Conservation (phyloP, 768 basidiomycete genomes). For the Trametes coccinea region DNA sequence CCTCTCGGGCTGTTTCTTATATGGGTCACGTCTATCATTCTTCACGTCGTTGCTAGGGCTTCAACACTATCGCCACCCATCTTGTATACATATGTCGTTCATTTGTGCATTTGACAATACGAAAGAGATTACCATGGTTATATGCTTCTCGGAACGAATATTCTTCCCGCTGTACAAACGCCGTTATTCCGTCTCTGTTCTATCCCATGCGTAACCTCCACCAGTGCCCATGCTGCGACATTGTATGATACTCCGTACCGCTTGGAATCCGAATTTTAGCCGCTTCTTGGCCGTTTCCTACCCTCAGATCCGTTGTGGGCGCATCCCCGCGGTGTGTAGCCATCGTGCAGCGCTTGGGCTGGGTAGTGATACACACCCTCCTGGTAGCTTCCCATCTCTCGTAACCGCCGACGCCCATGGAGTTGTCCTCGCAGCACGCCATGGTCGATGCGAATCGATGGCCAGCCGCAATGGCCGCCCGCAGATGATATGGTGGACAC, state of each 20-base stretch:
- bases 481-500: background rate
- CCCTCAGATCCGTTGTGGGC: background rate
- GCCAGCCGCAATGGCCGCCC: conserved; percentile 3
- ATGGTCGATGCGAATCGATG: conserved; percentile 3
- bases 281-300: background rate
- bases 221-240: conserved; percentile 1
- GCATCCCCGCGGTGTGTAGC: background rate
- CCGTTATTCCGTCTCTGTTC: conserved; percentile 1
- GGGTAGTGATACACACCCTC: background rate
- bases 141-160: background rate
- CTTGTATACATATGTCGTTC: conserved; percentile 23
- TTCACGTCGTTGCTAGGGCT: conserved; percentile 13
- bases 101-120: conserved; percentile 5
- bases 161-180: conserved; percentile 4
- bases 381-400: background rate
- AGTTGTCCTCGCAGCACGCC: background rate
- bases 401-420: background rate
- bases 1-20: conserved; percentile 12
- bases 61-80: conserved; percentile 7
- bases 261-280: background rate
- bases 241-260: conserved; percentile 12
- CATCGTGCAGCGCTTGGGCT: background rate
- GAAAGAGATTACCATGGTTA: background rate
- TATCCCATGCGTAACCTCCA: conserved; percentile 3
- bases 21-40: conserved; percentile 1